phyloP scores from a whole-genome alignment of 169 alveolate genomes.

The Cryptosporidium meleagridis region DNA sequence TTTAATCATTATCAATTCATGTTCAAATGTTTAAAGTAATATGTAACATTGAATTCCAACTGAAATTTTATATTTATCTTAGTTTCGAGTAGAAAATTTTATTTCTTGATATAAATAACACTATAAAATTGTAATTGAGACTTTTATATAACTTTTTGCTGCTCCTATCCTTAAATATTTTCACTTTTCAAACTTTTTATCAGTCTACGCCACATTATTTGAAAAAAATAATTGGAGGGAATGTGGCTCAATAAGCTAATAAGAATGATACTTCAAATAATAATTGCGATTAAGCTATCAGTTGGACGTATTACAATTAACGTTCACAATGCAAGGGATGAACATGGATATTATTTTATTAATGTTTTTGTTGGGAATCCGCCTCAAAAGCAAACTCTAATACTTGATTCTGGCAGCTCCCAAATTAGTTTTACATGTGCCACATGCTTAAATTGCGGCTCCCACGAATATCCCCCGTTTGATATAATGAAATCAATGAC shows the following conservation, averaged over 20 bases:
- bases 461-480: conserved; percentile 78
- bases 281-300: background rate
- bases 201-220: background rate
- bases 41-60: no score
- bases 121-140: no score
- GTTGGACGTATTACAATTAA: background rate
- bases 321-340: background rate
- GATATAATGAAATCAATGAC: conserved; percentile 69
- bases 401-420: conserved; percentile 81
- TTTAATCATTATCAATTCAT: no score
- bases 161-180: background rate
- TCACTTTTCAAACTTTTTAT: background rate
- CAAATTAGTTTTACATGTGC: conserved; percentile 79
- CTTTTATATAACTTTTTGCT: background rate
- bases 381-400: conserved; percentile 78
- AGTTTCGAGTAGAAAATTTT: no score
- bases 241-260: background rate
- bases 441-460: conserved; percentile 78
- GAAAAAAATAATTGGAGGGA: background rate
- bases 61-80: no score
- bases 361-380: conserved; percentile 56
- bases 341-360: conserved; percentile 29
- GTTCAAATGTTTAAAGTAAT: no score
- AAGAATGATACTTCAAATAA: background rate
- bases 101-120: no score